Base-by-base conservation (phyloP, 352 stramenopile genomes). In the Phytophthora rubi region DNA sequence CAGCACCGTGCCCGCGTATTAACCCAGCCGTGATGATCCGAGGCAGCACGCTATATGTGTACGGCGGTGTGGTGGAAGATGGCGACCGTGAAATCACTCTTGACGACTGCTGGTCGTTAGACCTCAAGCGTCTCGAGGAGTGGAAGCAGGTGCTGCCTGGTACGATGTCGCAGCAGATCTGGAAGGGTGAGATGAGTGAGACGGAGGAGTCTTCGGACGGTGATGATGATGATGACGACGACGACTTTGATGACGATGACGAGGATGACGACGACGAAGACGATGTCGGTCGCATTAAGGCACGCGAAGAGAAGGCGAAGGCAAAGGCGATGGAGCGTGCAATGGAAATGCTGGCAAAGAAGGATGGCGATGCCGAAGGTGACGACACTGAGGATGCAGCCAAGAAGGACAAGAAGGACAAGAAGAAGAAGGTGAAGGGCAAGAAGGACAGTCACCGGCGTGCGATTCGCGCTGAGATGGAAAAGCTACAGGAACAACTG, bases 51-150 rank as follows among this genome's bases (percentile, higher is more conserved):
- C 68, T 99, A 8, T 98, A 97, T 61, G 86, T 99, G 15, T 98
- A 98, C 73, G 96, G 96, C 37, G 96, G 96, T 42, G 85, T 99
- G 52, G 77, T 98, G 4, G 96, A 99, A 47, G 88, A 95, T 47
- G 95, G 95, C 23, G 94, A 99, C 73, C 83, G 95, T 26, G 96
- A 98, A 74, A 95, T 99, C 55, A 99, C 96, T 28, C 75, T 99
- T 18, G 96, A 99, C 73, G 96, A 99, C 74, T 97, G 94, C 65
- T 99, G 96, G 96, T 88, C 84, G 35, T 75, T 99, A 47, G 95
- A 99, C 73, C 73, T 99, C 15, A 97, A 97, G 68, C 95, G 96
- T 32, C 81, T 97, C 37, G 92, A 98, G 16, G 86, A 95, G 68
- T 99, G 96, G 96, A 89, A 96, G 61, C 88, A 95, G 62, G 75